Base-by-base conservation (phyloP, 805 yeast genomes). In the Kluyveromyces aestuarii region DNA sequence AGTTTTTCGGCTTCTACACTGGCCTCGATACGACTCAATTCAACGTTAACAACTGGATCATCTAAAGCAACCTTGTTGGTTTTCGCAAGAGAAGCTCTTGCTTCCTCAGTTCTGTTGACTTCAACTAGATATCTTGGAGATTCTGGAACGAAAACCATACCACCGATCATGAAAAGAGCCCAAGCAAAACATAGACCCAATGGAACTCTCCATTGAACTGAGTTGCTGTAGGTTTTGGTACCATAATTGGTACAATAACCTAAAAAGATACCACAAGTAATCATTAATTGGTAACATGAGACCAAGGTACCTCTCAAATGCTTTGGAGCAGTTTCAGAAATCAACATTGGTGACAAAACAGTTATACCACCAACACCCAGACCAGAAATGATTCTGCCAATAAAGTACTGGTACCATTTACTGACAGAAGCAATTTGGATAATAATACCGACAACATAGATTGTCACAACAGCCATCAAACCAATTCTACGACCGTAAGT, bases 201-300 rank as follows among this genome's bases (percentile, higher is more conserved):
- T 46, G 84, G 86, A 55, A 82, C 74, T 76, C 88, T 80, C 88
- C 89, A 83, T 68, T 80, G 84, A 6, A 68, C 87, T 17, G 62
- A 56, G 82, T 59, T 55, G 19, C 44, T 18, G 51, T 60, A 58
- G 18, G 46, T 52, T 50, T 61, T 60, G 30, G 62, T 80, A 66
- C 87, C 89, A 62, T 75, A 82, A 51, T 79, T 80, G 46, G 82
- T 73, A 68, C 87, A 82, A 75, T 82, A 81, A 63, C 89, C 90
- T 57, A 83, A 70, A 68, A 83, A 82, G 60, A 84, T 83, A 69
- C 88, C 89, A 49, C 78, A 69, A 37, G 89, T 82, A 55, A 82
- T 77, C 76, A 76, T 79, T 60, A 84, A 72, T 66, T 84, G 89
- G 72, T 76, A 83, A 57, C 80, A 75, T 43, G 82, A 79, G 45